Percentiles rank a stretch among this genome's conserved stretches.
Conservation (phyloP, 176 grass and related monocot species). For the Melocanna baccifera region DNA sequence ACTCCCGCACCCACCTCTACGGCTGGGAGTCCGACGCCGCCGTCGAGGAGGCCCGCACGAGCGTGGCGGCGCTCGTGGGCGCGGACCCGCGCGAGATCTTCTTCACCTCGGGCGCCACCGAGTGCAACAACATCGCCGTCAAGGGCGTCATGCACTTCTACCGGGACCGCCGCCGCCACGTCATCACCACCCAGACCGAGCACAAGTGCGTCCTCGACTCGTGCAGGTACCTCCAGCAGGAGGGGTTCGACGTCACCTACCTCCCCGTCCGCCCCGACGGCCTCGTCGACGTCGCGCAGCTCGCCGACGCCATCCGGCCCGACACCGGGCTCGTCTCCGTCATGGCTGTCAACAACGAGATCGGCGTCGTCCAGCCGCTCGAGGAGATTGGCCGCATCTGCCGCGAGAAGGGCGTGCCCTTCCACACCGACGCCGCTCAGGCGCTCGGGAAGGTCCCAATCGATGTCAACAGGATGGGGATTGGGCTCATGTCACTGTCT, state of each 20-base stretch:
- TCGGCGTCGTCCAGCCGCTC: conserved; percentile 78
- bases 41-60: conserved; percentile 70
- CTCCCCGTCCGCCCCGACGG: conserved; percentile 73
- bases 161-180: conserved; percentile 73
- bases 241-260: conserved; percentile 85
- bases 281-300: conserved; percentile 71
- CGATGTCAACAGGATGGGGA: conserved; percentile 75
- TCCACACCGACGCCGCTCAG: conserved; percentile 85
- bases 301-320: conserved; percentile 64
- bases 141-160: conserved; percentile 89
- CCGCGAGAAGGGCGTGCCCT: conserved; percentile 65
- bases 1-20: conserved; percentile 96
- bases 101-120: conserved; percentile 90
- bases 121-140: conserved; percentile 97
- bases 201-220: conserved; percentile 98
- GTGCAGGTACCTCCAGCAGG: conserved; percentile 80
- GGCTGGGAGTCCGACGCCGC: conserved; percentile 96
- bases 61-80: conserved; percentile 45
- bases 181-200: conserved; percentile 91
- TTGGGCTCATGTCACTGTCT: conserved; percentile 84
- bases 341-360: conserved; percentile 98
- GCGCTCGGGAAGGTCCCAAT: conserved; percentile 83
- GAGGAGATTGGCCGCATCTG: conserved; percentile 91
- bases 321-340: conserved; percentile 80
- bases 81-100: conserved; percentile 86